Conservation (phyloP, 2,329 filamentous ascomycete species). For the Myriosclerotinia curreyana region DNA sequence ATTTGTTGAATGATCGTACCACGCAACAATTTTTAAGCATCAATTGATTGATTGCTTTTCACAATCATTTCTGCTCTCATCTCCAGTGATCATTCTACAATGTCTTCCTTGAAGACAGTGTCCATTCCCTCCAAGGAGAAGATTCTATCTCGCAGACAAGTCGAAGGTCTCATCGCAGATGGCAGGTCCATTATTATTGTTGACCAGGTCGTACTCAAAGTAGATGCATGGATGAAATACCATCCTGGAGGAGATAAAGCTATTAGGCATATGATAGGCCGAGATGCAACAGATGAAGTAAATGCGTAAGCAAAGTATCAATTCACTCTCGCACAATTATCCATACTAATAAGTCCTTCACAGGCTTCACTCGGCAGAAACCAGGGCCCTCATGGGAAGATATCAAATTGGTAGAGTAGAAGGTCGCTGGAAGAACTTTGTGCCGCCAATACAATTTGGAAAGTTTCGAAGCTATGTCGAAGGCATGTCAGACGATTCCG, state of each 20-base stretch:
- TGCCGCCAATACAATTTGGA: constrained; percentile 89
- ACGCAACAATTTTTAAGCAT: background rate
- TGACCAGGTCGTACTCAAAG: constrained; percentile 76
- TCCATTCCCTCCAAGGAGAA: constrained; percentile 19
- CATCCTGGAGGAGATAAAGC: constrained; percentile 91
- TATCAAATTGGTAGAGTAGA: constrained; percentile 83
- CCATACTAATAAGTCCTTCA: constrained; percentile 16
- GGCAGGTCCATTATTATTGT: constrained; percentile 78
- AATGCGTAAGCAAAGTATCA: constrained; percentile 62
- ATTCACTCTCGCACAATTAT: background rate
- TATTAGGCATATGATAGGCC: constrained; percentile 88
- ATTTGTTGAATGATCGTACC: background rate
- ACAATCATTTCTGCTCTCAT: background rate
- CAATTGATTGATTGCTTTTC: constrained; percentile 10
- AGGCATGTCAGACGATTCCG: constrained; percentile 39
- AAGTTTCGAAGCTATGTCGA: constrained; percentile 59
- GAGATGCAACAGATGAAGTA: constrained; percentile 92
- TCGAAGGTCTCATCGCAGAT: constrained; percentile 80
- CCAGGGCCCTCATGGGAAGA: constrained; percentile 68
- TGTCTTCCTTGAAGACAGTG: constrained; percentile 21
- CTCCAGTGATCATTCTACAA: background rate
- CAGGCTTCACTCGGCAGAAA: constrained; percentile 79
- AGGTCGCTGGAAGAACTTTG: constrained; percentile 80
- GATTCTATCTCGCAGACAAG: constrained; percentile 58
- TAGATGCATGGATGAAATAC: constrained; percentile 83